Evolutionary conservation across 345 rosid species (phyloP), one percentile per base, ranked within the genome.

Genomic region (Eucalyptus curtisii): DNA sequence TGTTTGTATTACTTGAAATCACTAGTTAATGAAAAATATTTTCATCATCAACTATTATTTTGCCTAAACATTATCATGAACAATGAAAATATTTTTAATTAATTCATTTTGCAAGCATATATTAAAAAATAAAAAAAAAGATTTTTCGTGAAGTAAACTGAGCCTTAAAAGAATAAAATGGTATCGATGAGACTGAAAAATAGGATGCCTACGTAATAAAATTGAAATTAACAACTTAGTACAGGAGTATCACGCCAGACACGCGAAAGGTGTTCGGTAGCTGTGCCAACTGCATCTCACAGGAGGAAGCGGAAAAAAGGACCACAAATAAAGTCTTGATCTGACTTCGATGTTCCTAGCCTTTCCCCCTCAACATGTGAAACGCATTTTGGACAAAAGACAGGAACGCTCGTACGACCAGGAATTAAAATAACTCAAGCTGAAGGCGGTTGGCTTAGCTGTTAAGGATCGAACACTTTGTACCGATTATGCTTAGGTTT

Each of bases 121-220:
- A 61, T 30, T 30, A 12, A 5, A 61, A 61, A 61, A 61, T 13
- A 30, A 13, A 6, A 61, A 61, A 24, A 52, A 52, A 52, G 24
- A 0, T 52, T 52, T 55, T 25, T 30, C 1, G 7, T 27, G 3
- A 59, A 59, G 30, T 10, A 11, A 59, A 27, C 3, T 0, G 7
- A 59, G 66, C n/a, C 31, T 59, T 59, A 30, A 27, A 59, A 5
- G 15, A 59, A 59, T 27, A 27, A 59, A 27, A 59, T 27, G n/a
- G 14, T 30, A 25, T 59, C 7, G 3, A 13, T 59, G 15, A 12
- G 31, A 59, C 31, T 27, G n/a, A 25, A 59, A 59, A 25, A 59
- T 59, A 12, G 15, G n/a, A 59, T 59, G 66, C 31, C 31, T 11
- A 25, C 1, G 68, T 11, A 59, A 59, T 59, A 27, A 27, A 59